Evolutionary conservation across 768 basidiomycete genomes (phyloP).

Genomic region (Auricularia cornea): DNA sequence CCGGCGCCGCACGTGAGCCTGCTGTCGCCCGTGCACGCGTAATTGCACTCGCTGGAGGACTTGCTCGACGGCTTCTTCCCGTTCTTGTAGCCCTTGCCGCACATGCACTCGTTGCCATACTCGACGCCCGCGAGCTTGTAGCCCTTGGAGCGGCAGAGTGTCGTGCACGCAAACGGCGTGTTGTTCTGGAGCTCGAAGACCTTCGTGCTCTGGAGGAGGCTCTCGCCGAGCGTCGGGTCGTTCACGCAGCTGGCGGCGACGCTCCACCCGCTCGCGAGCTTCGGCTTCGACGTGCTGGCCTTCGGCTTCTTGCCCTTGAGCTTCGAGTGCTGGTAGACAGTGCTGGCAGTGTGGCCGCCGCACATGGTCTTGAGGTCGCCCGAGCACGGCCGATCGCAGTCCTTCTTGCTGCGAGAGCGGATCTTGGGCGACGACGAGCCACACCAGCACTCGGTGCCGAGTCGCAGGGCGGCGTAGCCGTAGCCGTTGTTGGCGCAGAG

Average conservation of each 20-base stretch:
- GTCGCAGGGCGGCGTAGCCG: neutral
- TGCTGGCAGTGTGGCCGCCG: neutral
- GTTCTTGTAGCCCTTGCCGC: neutral
- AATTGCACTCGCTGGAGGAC: neutral
- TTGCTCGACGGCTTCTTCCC: neutral
- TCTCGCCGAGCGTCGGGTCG: neutral
- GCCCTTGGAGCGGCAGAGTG: neutral
- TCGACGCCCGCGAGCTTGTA: neutral
- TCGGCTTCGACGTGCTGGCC: neutral
- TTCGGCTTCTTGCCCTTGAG: neutral
- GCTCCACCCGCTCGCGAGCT: neutral
- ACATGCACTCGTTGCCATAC: neutral
- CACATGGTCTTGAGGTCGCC: neutral
- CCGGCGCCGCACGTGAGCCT: neutral
- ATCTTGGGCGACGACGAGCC: neutral
- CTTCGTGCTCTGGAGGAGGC: neutral
- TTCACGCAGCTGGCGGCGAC: neutral
- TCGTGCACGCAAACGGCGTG: neutral
- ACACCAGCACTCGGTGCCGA: neutral
- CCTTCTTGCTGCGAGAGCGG: neutral
- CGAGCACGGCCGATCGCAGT: neutral
- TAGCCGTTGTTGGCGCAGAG: neutral
- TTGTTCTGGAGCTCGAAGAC: neutral
- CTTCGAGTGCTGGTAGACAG: neutral
- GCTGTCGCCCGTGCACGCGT: neutral